These are phyloP conservation scores for Fomitopsis betulina DNA, from an alignment of 1,284 basidiomycete species.

Conservation along the genomic window DNA sequence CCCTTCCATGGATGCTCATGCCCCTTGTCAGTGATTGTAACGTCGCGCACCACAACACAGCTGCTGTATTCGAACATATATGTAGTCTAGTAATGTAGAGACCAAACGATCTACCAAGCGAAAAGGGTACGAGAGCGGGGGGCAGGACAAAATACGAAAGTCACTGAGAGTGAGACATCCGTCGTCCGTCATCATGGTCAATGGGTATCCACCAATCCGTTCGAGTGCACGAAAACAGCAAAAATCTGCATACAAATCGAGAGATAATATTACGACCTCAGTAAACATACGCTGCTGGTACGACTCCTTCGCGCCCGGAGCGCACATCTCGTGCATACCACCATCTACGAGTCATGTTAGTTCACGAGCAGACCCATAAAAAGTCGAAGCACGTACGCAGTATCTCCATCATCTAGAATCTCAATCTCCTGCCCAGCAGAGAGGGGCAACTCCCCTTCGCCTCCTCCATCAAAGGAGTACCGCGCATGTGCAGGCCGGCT, in stretches of 20 bases:
- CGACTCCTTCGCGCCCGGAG: conserved; percentile 80
- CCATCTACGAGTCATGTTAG: conserved; percentile 52
- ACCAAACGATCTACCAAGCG: neutral
- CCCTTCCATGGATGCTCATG: conserved; percentile 1
- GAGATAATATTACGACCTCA: conserved; percentile 29
- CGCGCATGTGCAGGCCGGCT: conserved; percentile 73
- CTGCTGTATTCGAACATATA: neutral
- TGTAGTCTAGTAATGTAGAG: neutral
- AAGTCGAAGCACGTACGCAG: conserved; percentile 52
- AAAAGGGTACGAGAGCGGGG: neutral
- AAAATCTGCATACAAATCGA: conserved; percentile 12
- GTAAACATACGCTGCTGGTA: conserved; percentile 85
- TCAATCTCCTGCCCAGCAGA: conserved; percentile 70
- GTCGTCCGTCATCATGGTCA: neutral
- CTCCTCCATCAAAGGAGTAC: conserved; percentile 74
- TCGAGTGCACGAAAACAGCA: conserved; percentile 20
- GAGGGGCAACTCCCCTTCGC: conserved; percentile 72
- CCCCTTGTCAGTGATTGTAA: neutral
- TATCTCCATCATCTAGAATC: conserved; percentile 74
- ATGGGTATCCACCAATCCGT: neutral
- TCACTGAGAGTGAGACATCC: neutral
- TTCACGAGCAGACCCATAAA: neutral
- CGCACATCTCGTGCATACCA: conserved; percentile 84
- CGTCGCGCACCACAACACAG: neutral
- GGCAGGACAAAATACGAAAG: neutral